A percentile compares a stretch with the other conserved stretches of the same genome.
These are phyloP conservation scores for Stipa capillata DNA, from an alignment of 176 grass and related monocot genomes.

Conservation along the genomic window DNA sequence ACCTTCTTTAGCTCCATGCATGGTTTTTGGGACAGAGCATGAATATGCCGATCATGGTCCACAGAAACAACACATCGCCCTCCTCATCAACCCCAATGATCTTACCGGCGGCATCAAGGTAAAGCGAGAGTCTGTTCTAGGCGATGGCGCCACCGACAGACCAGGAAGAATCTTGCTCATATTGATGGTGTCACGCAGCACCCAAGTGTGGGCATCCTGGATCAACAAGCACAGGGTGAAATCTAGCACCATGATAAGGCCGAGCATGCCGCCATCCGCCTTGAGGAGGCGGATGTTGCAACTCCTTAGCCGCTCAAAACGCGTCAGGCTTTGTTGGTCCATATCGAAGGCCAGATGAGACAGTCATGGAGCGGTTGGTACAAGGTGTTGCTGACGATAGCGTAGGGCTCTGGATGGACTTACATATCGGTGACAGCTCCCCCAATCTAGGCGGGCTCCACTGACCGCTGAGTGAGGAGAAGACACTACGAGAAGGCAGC, in stretches of 20 bases:
- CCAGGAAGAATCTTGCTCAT: background rate
- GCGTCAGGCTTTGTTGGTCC: background rate
- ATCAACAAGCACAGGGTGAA: conserved; percentile 14
- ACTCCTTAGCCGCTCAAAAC: background rate
- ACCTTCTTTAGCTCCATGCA: background rate
- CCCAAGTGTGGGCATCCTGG: background rate
- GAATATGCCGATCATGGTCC: background rate
- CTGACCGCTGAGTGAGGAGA: background rate
- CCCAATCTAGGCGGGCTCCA: background rate
- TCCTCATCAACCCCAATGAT: background rate
- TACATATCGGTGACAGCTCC: no score
- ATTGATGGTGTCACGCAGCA: background rate
- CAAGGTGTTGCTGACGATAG: background rate
- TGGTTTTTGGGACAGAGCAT: background rate
- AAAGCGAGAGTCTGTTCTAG: background rate
- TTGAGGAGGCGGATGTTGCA: conserved; percentile 7
- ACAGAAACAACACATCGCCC: background rate
- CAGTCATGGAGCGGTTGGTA: background rate
- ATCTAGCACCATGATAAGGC: conserved; percentile 8
- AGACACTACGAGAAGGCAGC: background rate
- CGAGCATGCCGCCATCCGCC: background rate
- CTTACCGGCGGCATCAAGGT: background rate
- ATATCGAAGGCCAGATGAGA: background rate
- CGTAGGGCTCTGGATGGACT: background rate
- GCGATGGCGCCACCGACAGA: background rate